These are phyloP conservation scores for Epichloe amarillans DNA, from an alignment of 2,329 filamentous ascomycete genomes.

Conservation along the genomic window DNA sequence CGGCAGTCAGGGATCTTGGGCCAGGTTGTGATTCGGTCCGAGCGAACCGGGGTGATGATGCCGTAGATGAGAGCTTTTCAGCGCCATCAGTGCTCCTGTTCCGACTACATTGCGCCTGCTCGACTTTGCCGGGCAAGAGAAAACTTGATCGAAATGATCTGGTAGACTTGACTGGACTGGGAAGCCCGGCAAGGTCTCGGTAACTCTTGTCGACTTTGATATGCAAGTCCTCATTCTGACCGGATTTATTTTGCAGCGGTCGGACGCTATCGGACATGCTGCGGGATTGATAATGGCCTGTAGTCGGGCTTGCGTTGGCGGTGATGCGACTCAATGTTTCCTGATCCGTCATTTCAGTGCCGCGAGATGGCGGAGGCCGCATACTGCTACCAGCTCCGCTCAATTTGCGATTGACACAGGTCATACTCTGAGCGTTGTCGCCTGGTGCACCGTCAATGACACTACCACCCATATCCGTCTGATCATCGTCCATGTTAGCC, in stretches of 20 bases:
- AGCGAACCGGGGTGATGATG: slow-evolving; percentile 56
- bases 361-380: slow-evolving; percentile 56
- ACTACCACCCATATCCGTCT: slow-evolving; percentile 31
- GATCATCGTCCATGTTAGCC: slow-evolving; percentile 23
- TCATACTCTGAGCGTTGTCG: slow-evolving; percentile 39
- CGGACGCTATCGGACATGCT: slow-evolving; percentile 67
- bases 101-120: slow-evolving; percentile 31
- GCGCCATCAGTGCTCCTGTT: slow-evolving; percentile 52
- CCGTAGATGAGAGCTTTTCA: slow-evolving; percentile 71
- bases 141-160: slow-evolving; percentile 68
- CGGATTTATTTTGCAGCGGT: slow-evolving; percentile 48
- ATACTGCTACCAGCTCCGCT: slow-evolving; percentile 32
- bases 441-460: slow-evolving; percentile 34
- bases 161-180: slow-evolving; percentile 56
- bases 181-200: slow-evolving; percentile 34
- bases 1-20: slow-evolving; percentile 10
- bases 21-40: slow-evolving; percentile 26
- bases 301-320: slow-evolving; percentile 60
- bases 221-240: slow-evolving; percentile 27
- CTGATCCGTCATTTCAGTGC: slow-evolving; percentile 68
- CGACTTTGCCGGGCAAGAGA: slow-evolving; percentile 46
- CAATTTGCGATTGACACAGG: slow-evolving; percentile 16
- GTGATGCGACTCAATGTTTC: slow-evolving; percentile 58
- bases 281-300: slow-evolving; percentile 39
- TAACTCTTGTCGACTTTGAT: slow-evolving; percentile 49